Evolutionary conservation across 2,329 filamentous ascomycete genomes (phyloP).

Genomic region (Cordyceps javanica): DNA sequence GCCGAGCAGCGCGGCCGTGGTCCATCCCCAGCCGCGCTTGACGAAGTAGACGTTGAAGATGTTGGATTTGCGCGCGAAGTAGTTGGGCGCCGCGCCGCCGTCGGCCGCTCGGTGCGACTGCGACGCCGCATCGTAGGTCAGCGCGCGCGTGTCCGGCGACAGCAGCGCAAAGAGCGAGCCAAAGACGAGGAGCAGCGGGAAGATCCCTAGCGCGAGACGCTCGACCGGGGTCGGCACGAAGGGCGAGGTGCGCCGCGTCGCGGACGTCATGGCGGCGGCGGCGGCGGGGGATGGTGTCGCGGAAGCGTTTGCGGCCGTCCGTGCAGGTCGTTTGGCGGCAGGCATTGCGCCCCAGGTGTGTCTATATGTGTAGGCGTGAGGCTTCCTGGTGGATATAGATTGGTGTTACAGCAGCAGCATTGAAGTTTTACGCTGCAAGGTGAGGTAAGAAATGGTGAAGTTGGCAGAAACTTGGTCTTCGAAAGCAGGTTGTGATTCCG

Average conservation of each 20-base stretch:
- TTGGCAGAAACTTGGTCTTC: neutral
- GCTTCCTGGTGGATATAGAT: neutral
- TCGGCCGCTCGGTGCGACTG: slow-evolving; percentile 57
- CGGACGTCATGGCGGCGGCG: slow-evolving; percentile 13
- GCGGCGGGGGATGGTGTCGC: slow-evolving; percentile 9
- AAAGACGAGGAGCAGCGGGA: slow-evolving; percentile 71
- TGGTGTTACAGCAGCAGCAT: neutral
- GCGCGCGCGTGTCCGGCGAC: slow-evolving; percentile 62
- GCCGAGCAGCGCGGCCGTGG: slow-evolving; percentile 64
- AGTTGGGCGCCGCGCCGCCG: slow-evolving; percentile 61
- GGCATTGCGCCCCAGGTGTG: slow-evolving; percentile 18
- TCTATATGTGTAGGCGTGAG: neutral
- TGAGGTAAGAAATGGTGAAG: neutral
- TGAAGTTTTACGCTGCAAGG: too few species aligned
- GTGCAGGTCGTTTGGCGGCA: slow-evolving; percentile 18
- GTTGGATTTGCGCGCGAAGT: slow-evolving; percentile 93
- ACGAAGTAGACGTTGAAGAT: slow-evolving; percentile 90
- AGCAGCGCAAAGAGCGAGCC: slow-evolving; percentile 76
- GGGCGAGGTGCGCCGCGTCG: slow-evolving; percentile 41
- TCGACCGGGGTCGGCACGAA: slow-evolving; percentile 67
- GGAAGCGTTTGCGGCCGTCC: slow-evolving; percentile 1
- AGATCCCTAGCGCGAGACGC: slow-evolving; percentile 57
- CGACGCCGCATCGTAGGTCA: slow-evolving; percentile 53
- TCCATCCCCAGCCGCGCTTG: slow-evolving; percentile 93
- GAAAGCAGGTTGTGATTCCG: neutral